Evolutionary conservation across 768 basidiomycete species (phyloP).

Genomic region (Floccularia luteovirens): DNA sequence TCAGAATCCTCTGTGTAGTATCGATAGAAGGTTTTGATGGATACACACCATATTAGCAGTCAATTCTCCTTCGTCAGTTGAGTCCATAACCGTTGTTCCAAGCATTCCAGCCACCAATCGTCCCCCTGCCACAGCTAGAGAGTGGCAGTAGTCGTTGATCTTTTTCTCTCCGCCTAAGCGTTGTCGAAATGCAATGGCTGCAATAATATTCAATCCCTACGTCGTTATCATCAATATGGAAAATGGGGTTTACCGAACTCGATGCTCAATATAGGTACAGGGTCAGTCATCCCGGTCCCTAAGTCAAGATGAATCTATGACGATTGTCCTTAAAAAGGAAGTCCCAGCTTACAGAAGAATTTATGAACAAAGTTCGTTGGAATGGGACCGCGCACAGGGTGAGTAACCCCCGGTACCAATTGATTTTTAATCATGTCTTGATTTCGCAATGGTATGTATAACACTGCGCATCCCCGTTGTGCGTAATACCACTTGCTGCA

Average conservation of each 20-base stretch:
- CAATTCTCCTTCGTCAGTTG: conserved; percentile 32
- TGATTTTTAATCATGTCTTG: not conserved
- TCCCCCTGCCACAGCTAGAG: conserved; percentile 63
- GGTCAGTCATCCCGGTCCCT: conserved; percentile 39
- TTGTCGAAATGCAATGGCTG: conserved; percentile 66
- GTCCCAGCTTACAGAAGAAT: not conserved
- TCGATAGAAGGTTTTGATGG: not conserved
- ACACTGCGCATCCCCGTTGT: conserved; percentile 46
- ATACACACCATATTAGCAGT: conserved; percentile 61
- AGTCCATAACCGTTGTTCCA: conserved; percentile 55
- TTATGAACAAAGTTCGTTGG: not conserved
- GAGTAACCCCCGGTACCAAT: not conserved
- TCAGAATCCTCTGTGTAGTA: not conserved
- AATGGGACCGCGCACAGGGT: not conserved
- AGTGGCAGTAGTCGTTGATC: conserved; percentile 66
- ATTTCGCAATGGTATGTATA: not conserved
- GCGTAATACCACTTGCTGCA: conserved; percentile 70
- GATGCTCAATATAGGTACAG: conserved; percentile 44
- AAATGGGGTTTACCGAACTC: conserved; percentile 30
- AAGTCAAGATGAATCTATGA: not conserved
- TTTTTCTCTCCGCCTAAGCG: conserved; percentile 69
- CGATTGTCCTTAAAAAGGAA: not conserved
- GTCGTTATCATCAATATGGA: not conserved
- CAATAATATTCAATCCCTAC: not conserved
- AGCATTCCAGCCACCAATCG: conserved; percentile 48